These are phyloP conservation scores for Tetrahymena elliotti DNA, from an alignment of 73 alveolate genomes.

Conservation along the genomic window DNA sequence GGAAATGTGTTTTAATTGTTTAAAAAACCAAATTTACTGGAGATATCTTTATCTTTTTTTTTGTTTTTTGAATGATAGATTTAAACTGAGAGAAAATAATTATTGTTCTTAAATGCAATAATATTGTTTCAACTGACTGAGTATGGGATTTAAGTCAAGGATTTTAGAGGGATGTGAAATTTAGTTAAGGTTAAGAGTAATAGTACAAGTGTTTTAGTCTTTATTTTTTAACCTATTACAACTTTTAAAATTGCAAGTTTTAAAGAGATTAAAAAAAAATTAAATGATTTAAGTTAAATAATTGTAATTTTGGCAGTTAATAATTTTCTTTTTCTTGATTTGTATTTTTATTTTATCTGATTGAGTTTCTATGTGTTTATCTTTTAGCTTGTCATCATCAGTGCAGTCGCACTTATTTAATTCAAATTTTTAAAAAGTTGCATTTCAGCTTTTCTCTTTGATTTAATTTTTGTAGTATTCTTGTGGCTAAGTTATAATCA, in stretches of 20 bases:
- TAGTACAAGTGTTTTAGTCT: neutral
- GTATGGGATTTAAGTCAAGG: neutral
- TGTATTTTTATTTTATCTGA: no score
- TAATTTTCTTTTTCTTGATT: no score
- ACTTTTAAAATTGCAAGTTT: neutral
- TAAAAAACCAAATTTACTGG: neutral
- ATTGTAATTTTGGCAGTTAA: neutral
- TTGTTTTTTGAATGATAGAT: no score
- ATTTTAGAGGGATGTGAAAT: neutral
- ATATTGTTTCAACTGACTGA: no score
- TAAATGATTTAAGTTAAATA: neutral
- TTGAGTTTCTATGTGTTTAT: no score
- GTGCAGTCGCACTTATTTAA: no score
- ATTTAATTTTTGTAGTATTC: neutral
- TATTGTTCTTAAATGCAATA: neutral
- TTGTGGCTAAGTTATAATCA: neutral
- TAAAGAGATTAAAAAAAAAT: no score
- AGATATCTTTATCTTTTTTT: neutral
- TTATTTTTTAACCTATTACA: no score
- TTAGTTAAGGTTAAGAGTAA: neutral
- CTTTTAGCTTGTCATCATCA: no score
- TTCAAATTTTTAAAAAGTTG: no score
- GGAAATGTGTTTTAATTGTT: neutral
- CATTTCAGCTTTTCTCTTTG: no score
- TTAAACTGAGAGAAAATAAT: neutral